A percentile compares a stretch with the other conserved stretches of the same genome.
Conservation (phyloP, 176 grass and related monocot genomes). For the Microstegium vimineum region DNA sequence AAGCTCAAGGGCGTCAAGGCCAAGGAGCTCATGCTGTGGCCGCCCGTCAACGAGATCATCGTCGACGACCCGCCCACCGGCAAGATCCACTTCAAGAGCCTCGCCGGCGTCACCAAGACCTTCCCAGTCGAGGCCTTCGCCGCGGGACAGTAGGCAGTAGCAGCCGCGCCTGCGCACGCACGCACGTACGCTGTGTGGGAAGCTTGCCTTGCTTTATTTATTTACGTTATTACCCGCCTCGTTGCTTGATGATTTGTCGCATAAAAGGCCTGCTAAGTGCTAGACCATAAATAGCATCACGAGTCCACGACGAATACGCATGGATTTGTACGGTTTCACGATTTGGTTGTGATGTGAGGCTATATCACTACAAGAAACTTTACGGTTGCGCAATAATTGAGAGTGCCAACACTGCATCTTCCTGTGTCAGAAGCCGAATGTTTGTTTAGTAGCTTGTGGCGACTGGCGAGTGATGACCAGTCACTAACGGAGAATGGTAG, state of each 20-base stretch:
- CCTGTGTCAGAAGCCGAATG: background rate
- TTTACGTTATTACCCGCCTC: background rate
- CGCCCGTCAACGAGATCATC: constrained; percentile 64
- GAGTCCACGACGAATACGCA: background rate
- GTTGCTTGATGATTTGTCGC: background rate
- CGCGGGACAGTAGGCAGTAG: constrained; percentile 53
- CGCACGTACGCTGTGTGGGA: background rate
- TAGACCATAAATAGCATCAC: background rate
- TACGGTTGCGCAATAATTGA: background rate
- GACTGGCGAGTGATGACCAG: too few species aligned
- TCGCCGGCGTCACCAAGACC: constrained; percentile 78
- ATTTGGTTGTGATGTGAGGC: background rate
- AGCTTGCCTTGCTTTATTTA: background rate
- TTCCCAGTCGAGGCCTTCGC: constrained; percentile 80
- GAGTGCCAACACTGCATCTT: background rate
- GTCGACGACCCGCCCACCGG: constrained; percentile 53
- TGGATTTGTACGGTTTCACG: background rate
- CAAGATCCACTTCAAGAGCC: constrained; percentile 84
- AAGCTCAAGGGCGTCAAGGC: constrained; percentile 83
- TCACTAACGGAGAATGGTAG: background rate
- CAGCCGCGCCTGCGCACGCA: background rate
- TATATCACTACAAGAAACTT: background rate
- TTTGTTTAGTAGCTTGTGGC: background rate
- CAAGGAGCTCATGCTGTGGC: constrained; percentile 88
- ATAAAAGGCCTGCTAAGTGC: background rate